phyloP scores from a whole-genome alignment of 108 stramenopile genomes.

The Nitzschia sp. region DNA sequence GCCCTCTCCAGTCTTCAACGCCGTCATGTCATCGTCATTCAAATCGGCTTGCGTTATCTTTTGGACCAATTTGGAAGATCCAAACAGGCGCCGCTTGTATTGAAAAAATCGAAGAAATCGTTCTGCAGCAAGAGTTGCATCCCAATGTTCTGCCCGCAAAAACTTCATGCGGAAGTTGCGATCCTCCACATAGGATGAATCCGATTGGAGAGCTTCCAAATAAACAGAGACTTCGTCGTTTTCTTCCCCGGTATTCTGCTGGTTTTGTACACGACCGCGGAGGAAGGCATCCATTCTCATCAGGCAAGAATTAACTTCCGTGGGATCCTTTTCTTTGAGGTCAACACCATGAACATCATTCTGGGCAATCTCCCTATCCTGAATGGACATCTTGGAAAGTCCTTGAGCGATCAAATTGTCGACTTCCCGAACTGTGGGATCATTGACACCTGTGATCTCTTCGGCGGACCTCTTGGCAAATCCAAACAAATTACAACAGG shows the following conservation, averaged over 20 bases:
- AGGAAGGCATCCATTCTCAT: conserved; percentile 1
- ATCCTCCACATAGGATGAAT: conserved; percentile 15
- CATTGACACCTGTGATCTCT: background rate
- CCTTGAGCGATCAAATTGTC: conserved; percentile 25
- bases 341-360: conserved; percentile 32
- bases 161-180: conserved; percentile 32
- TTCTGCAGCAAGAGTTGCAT: conserved; percentile 20
- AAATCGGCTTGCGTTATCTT: conserved; percentile 8
- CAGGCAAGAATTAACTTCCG: conserved; percentile 3
- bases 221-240: conserved; percentile 2
- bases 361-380: conserved; percentile 28
- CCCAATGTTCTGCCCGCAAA: conserved; percentile 37
- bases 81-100: conserved; percentile 36
- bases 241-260: background rate
- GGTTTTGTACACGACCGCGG: background rate
- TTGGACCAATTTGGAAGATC: conserved; percentile 25
- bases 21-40: conserved; percentile 7
- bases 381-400: conserved; percentile 18
- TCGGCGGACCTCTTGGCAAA: too few relatives aligned
- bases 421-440: conserved; percentile 12
- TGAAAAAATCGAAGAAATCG: conserved; percentile 32
- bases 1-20: background rate
- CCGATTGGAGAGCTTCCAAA: conserved; percentile 2
- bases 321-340: conserved; percentile 7
- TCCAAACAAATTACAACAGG: too few relatives aligned